Percentiles rank a stretch among this genome's conserved stretches.
phyloP scores from a whole-genome alignment of 805 yeast genomes.

The Saccharomycopsis olivae region DNA sequence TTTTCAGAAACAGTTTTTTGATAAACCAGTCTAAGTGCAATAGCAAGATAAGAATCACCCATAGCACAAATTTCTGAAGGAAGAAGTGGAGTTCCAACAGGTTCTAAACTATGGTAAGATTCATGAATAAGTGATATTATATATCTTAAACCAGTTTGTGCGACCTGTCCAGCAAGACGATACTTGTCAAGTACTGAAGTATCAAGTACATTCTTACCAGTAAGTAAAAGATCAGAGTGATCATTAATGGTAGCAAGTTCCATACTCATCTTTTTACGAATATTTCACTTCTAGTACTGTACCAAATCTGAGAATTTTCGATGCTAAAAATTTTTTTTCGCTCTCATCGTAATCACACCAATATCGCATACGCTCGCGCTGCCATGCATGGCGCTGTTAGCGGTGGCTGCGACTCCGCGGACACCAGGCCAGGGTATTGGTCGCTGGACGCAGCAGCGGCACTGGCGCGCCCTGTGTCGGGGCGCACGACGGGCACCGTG shows the following conservation, averaged over 20 bases:
- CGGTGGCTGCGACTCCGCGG: no score
- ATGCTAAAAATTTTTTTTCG: no score
- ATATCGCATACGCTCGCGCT: no score
- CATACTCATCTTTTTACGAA: no score
- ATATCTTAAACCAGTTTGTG: conserved; percentile 72
- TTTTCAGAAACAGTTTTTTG: conserved; percentile 64
- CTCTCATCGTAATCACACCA: no score
- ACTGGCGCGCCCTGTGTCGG: no score
- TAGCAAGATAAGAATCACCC: conserved; percentile 65
- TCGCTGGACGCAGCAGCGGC: no score
- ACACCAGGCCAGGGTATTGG: no score
- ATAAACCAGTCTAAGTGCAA: conserved; percentile 50
- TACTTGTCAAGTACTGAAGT: conserved; percentile 65
- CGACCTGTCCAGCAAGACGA: conserved; percentile 78
- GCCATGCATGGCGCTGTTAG: no score
- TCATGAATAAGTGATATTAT: conserved; percentile 58
- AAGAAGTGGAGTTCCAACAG: conserved; percentile 35
- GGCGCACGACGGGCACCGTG: no score
- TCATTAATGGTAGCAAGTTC: conserved; percentile 67
- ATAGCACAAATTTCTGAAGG: conserved; percentile 66
- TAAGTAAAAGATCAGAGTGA: conserved; percentile 62
- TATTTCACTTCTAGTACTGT: no score
- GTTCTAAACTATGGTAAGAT: conserved; percentile 55
- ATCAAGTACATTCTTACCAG: conserved; percentile 58
- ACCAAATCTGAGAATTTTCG: no score